A percentile compares a stretch with the other conserved stretches of the same genome.
Conservation (phyloP, 2,329 filamentous ascomycete genomes). For the Microcyclospora pomicola region DNA sequence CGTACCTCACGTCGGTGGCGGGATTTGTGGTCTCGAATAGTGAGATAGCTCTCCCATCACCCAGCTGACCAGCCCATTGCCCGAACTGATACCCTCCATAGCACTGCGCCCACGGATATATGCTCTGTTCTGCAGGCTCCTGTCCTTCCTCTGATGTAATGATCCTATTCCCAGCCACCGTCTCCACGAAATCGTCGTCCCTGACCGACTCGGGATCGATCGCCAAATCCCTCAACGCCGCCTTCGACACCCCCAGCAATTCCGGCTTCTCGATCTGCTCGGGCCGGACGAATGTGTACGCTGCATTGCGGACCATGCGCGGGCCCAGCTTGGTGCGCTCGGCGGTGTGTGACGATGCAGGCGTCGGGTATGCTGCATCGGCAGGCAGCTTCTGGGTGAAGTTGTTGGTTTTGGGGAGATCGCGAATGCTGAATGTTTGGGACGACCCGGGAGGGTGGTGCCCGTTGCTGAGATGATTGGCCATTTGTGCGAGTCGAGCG, state of each 20-base stretch:
- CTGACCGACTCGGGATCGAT: conserved; percentile 54
- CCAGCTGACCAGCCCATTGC: conserved; percentile 88
- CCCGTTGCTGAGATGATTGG: conserved; percentile 26
- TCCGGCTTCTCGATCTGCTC: conserved; percentile 59
- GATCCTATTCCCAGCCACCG: conserved; percentile 71
- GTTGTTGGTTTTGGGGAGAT: conserved; percentile 49
- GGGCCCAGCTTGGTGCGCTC: conserved; percentile 65
- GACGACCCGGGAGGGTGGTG: not conserved
- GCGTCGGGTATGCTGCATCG: conserved; percentile 67
- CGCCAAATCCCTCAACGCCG: conserved; percentile 68
- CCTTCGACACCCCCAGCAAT: conserved; percentile 64
- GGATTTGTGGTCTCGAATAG: conserved; percentile 81
- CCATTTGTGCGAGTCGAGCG: conserved; percentile 28
- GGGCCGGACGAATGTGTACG: conserved; percentile 85
- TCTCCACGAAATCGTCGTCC: conserved; percentile 59
- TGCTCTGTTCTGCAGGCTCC: conserved; percentile 43
- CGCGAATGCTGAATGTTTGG: conserved; percentile 26
- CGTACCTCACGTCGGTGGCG: conserved; percentile 57
- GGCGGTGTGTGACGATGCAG: conserved; percentile 65
- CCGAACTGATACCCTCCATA: conserved; percentile 68
- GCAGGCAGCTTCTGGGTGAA: conserved; percentile 57
- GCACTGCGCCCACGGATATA: conserved; percentile 97
- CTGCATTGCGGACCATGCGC: conserved; percentile 67
- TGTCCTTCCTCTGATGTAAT: conserved; percentile 59
- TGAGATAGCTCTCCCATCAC: conserved; percentile 87